A percentile compares a stretch with the other conserved stretches of the same genome.
phyloP scores from a whole-genome alignment of 176 grass and related monocot species.

The Tillandsia fasciculata region DNA sequence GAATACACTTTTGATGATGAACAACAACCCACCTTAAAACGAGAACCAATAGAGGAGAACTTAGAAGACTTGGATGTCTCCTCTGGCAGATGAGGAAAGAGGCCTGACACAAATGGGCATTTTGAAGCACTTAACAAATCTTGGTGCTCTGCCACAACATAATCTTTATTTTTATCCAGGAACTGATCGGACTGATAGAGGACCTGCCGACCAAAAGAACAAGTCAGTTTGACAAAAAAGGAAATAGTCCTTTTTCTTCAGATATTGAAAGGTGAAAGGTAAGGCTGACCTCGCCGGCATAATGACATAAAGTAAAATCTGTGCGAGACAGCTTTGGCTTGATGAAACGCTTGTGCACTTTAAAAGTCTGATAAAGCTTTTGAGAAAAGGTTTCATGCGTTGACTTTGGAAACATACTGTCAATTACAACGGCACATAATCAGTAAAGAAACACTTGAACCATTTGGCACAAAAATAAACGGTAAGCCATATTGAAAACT shows the following conservation, averaged over 20 bases:
- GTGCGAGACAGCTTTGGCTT: conserved; percentile 96
- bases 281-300: conserved; percentile 81
- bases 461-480: not conserved
- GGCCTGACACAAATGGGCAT: conserved; percentile 79
- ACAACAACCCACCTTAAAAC: conserved; percentile 66
- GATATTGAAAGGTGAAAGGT: conserved; percentile 5
- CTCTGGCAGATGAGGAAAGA: conserved; percentile 76
- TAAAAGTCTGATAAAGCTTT: conserved; percentile 97
- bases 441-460: not conserved
- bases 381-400: conserved; percentile 96
- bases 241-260: conserved; percentile 3
- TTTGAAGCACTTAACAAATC: conserved; percentile 84
- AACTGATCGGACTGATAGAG: conserved; percentile 93
- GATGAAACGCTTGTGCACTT: conserved; percentile 72
- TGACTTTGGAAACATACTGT: conserved; percentile 96
- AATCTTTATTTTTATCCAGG: conserved; percentile 98
- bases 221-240: conserved; percentile 11
- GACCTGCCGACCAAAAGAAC: conserved; percentile 36
- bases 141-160: conserved; percentile 95
- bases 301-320: conserved; percentile 87
- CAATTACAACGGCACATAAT: conserved; percentile 11
- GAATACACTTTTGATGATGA: conserved; percentile 2
- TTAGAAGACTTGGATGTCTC: conserved; percentile 93
- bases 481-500: not conserved
- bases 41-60: conserved; percentile 88